Evolutionary conservation across 1,284 basidiomycete species (phyloP), one percentile per base, ranked within the genome.

Genomic region (Puccinia triticina): DNA sequence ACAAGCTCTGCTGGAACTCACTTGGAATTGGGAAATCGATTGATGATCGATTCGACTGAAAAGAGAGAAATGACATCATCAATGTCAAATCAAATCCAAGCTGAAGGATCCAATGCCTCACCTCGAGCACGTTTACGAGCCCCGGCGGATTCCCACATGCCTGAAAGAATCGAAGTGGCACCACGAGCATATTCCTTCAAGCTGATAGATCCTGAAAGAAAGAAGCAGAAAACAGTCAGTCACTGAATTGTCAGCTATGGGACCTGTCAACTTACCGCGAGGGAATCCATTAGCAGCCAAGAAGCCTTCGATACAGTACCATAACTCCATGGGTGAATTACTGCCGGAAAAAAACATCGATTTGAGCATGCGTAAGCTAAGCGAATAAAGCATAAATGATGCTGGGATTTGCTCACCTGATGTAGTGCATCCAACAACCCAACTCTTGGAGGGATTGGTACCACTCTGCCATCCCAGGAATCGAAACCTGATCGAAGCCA

Each of bases 311-410:
- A 86, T 85, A 23, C 85, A 83, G 11, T 83, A 82, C 64, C 85
- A 84, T 5, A 86, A 83, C 72, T 86, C 86, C 43, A 85, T 74
- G 4, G 86, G 86, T 14, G 85, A 85, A 53, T 86, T 86, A 78
- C 40, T 43, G 40, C 12, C 4, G 40, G 40, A 12, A 43, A 43
- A 43, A 43, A 23, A 23, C n/a, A n/a, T n/a, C n/a, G n/a, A n/a
- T n/a, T n/a, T n/a, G n/a, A n/a, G n/a, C 40, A 43, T 12, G 40
- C 4, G 40, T 43, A 4, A 43, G 40, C 40, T 4, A 7, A 43
- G 40, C 40, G 40, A 43, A 43, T 7, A 43, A 43, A 43, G 12
- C 40, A 4, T 43, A 43, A 7, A 43, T 43, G 40, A 43, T 43
- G 40, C 4, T 43, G 7, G 12, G 40, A 43, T 43, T 12, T 43